Evolutionary conservation across 2,329 filamentous ascomycete species (phyloP), one percentile per base, ranked within the genome.

Genomic region (Colletotrichum salicis): DNA sequence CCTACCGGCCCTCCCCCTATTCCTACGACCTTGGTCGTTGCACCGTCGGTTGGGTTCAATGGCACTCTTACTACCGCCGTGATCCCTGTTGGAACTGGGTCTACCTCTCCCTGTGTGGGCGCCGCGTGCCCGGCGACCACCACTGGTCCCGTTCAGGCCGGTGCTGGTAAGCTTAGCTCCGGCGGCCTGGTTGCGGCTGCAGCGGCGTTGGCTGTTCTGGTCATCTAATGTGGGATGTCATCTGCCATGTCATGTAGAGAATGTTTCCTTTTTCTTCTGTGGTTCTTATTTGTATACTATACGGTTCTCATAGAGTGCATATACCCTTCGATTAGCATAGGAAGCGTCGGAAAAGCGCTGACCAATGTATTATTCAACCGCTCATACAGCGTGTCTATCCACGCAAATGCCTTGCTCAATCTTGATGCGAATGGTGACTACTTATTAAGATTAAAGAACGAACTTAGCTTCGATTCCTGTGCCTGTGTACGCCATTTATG

Each of bases 41-140:
- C 70, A 6, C 65, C 70, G 4, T 69, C 70, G 3, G 59, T 54
- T 15, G 54, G 59, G 24, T 71, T 37, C 65, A 71, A 71, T 35
- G 70, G 65, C 6, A 71, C 59, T 15, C 29, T 71, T 6, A 64
- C 65, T 2, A 69, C 55, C 27, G 65, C 58, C 12, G 64, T 54
- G 22, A 35, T 60, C 29, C 70, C 70, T 4, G 55, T 59, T 54
- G 69, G 69, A 0, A 71, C 69, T 2, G 65, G 65, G 22, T n/a
- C 31, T 8, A 15, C 51, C 2, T 24, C 59, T 10, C 70, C 70
- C 2, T 71, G 70, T 31, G 51, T 70, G 22, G 70, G 70, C 29
- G 45, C 65, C 35, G 54, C 59, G 7, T 71, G 70, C 70, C 65
- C 70, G 2, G 70, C 70, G 19, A 69, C 70, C 5, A 71, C 70